Conservation (phyloP, 2,329 filamentous ascomycete species). For the Macroventuria anomochaeta region DNA sequence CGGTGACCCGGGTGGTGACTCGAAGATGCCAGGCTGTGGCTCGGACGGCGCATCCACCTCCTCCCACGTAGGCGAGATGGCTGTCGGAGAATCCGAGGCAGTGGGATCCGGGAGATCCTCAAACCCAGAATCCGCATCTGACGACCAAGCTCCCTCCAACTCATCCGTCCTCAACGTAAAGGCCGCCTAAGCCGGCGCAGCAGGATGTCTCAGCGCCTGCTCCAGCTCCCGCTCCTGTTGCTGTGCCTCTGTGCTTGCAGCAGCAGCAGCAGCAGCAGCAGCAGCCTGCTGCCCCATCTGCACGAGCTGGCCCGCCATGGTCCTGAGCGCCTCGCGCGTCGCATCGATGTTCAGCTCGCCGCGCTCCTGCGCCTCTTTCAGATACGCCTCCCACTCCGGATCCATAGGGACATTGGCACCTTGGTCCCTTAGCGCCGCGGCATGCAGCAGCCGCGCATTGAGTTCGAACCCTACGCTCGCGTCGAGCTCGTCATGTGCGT, state of each 20-base stretch:
- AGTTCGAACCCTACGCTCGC: conserved; percentile 65
- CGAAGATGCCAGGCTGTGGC: too few species aligned
- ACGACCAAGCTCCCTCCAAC: too few species aligned
- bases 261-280: conserved; percentile 17
- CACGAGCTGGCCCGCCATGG: conserved; percentile 40
- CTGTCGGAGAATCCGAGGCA: too few species aligned
- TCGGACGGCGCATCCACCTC: too few species aligned
- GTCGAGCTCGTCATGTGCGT: conserved; percentile 31
- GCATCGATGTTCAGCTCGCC: conserved; percentile 54
- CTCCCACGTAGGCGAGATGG: too few species aligned
- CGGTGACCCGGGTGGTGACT: too few species aligned
- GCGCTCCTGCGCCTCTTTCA: conserved; percentile 72
- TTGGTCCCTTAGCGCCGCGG: conserved; percentile 67
- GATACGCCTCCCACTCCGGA: conserved; percentile 76
- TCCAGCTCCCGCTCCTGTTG: conserved; percentile 2
- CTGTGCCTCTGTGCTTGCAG: not conserved
- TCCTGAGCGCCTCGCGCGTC: conserved; percentile 39
- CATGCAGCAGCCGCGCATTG: conserved; percentile 70
- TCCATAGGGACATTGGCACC: conserved; percentile 69
- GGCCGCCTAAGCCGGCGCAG: conserved; percentile 19
- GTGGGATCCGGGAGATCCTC: too few species aligned
- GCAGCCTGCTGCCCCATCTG: conserved; percentile 29
- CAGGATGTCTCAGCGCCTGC: conserved; percentile 14
- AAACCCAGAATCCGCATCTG: not conserved
- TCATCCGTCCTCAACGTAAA: too few species aligned